phyloP scores from a whole-genome alignment of 2,329 filamentous ascomycete genomes.

The Ophiostoma ips region DNA sequence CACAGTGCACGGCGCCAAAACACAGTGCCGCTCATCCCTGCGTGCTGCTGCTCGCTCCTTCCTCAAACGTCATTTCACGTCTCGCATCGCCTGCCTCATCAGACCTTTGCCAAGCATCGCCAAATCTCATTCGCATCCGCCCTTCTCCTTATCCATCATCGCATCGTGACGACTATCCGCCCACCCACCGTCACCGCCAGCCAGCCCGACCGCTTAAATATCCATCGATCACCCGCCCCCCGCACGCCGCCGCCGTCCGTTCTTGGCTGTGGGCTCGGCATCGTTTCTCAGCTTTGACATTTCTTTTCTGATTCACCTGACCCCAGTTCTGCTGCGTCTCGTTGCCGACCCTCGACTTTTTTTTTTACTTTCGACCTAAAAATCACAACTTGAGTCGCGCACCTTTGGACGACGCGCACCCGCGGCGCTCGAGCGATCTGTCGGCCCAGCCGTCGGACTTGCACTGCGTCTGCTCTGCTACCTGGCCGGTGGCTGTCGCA shows the following conservation, averaged over 20 bases:
- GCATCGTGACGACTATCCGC: not conserved
- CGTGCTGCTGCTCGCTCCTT: not conserved
- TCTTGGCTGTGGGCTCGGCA: too few species aligned
- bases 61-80: conserved; percentile 3
- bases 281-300: too few species aligned
- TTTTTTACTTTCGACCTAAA: too few species aligned
- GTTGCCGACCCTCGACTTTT: too few species aligned
- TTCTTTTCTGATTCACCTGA: too few species aligned
- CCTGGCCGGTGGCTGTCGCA: not conserved
- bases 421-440: not conserved
- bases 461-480: not conserved
- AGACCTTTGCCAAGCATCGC: not conserved
- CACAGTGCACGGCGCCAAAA: not conserved
- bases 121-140: not conserved
- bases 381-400: too few species aligned
- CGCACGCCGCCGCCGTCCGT: too few species aligned
- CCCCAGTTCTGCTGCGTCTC: too few species aligned
- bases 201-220: too few species aligned
- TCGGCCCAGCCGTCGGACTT: not conserved
- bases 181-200: too few species aligned
- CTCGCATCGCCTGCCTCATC: conserved; percentile 1
- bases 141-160: not conserved
- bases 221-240: too few species aligned
- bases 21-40: not conserved
- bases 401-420: too few species aligned